Evolutionary conservation across 1,139 yeast species (phyloP).

Genomic region (Dujonia santamariae): DNA sequence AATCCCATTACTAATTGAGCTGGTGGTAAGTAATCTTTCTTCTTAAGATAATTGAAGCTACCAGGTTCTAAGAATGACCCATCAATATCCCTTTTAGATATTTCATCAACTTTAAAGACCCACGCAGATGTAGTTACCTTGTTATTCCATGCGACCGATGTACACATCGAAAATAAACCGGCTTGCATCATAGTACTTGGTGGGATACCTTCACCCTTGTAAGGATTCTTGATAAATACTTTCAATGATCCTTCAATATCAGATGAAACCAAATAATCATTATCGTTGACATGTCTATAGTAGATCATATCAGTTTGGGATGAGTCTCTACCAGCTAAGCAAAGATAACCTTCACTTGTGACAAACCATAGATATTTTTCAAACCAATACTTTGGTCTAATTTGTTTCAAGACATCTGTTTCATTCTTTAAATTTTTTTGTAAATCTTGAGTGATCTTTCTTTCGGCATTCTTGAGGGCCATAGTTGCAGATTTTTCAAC

Average conservation of each 20-base stretch:
- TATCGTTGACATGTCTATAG: slow-evolving; percentile 69
- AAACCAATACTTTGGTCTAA: slow-evolving; percentile 81
- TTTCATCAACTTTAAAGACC: slow-evolving; percentile 66
- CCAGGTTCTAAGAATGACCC: slow-evolving; percentile 66
- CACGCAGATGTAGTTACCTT: slow-evolving; percentile 81
- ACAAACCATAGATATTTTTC: slow-evolving; percentile 94
- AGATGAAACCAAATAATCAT: slow-evolving; percentile 71
- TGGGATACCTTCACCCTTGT: slow-evolving; percentile 58
- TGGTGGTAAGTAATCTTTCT: slow-evolving; percentile 72
- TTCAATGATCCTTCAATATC: slow-evolving; percentile 74
- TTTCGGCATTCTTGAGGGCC: slow-evolving; percentile 84
- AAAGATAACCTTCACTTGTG: slow-evolving; percentile 82
- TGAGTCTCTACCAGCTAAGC: slow-evolving; percentile 82
- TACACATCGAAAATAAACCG: slow-evolving; percentile 76
- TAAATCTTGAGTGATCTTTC: slow-evolving; percentile 71
- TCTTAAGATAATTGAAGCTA: slow-evolving; percentile 52
- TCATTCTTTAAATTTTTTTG: slow-evolving; percentile 64
- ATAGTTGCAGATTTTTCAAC: slow-evolving; percentile 75
- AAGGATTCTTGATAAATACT: slow-evolving; percentile 79
- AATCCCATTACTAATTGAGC: slow-evolving; percentile 86
- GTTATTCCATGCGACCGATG: slow-evolving; percentile 87
- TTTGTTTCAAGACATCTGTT: slow-evolving; percentile 57
- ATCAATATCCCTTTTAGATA: slow-evolving; percentile 68
- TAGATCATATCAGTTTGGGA: slow-evolving; percentile 83
- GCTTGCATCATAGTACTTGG: slow-evolving; percentile 90